These are phyloP conservation scores for Casaregolazyma suthepensis DNA, from an alignment of 1,139 yeast genomes.

Conservation along the genomic window DNA sequence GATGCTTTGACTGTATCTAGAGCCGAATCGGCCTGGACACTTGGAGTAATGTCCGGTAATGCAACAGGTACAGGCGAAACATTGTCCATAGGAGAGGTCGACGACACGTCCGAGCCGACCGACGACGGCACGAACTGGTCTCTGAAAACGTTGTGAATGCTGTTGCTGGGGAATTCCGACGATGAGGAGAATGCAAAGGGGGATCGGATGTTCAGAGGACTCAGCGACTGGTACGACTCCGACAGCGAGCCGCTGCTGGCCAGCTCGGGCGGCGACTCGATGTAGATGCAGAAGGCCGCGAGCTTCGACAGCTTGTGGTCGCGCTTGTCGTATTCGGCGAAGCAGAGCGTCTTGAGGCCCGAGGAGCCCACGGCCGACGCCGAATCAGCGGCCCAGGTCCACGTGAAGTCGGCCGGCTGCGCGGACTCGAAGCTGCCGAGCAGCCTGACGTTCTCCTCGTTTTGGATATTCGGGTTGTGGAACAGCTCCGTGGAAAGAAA, in stretches of 20 bases:
- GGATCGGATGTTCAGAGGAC: background rate
- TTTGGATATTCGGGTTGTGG: conserved; percentile 38
- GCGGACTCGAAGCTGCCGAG: conserved; percentile 30
- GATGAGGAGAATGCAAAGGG: background rate
- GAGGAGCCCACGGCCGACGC: background rate
- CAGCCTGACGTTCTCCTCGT: conserved; percentile 34
- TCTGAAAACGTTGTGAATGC: background rate
- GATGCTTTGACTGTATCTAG: background rate
- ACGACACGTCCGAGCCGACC: conserved; percentile 1
- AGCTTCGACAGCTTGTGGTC: conserved; percentile 32
- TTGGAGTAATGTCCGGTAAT: background rate
- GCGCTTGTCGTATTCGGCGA: conserved; percentile 37
- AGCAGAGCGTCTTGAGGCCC: conserved; percentile 24
- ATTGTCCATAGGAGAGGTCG: conserved; percentile 1
- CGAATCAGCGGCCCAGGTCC: conserved; percentile 5
- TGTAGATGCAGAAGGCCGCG: conserved; percentile 33
- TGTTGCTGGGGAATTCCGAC: background rate
- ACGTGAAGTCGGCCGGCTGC: conserved; percentile 12
- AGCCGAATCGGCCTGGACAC: background rate
- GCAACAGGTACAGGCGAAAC: background rate
- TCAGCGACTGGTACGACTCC: background rate
- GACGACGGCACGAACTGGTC: conserved; percentile 2
- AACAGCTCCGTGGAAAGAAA: conserved; percentile 34
- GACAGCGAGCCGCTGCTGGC: background rate
- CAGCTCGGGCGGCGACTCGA: conserved; percentile 13